phyloP scores from a whole-genome alignment of 2,329 filamentous ascomycete genomes.

The Alternaria arbusti region DNA sequence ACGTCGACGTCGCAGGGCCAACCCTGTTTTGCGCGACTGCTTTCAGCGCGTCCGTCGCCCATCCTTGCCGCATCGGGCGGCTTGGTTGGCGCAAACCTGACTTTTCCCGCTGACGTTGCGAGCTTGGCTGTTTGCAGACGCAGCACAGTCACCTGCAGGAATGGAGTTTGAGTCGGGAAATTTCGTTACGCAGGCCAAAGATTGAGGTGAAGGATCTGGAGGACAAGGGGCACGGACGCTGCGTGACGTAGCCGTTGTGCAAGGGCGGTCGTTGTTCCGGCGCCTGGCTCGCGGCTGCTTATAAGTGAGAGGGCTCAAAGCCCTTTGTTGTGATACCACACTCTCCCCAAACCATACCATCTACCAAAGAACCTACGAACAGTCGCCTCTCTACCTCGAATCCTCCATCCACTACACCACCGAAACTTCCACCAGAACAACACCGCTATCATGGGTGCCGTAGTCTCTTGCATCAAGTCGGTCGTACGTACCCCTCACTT shows the following conservation, averaged over 20 bases:
- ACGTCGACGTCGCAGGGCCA: conserved; percentile 4
- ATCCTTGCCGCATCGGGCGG: conserved; percentile 19
- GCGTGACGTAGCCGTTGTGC: conserved; percentile 12
- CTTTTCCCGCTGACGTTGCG: conserved; percentile 5
- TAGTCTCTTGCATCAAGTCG: conserved; percentile 68
- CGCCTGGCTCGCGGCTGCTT: conserved; percentile 1
- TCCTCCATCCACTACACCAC: not conserved
- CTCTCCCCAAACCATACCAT: not conserved
- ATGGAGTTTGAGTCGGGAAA: not conserved
- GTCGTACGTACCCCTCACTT: conserved; percentile 62
- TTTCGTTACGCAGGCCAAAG: not conserved
- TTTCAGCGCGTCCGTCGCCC: conserved; percentile 13
- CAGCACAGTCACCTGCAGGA: conserved; percentile 7
- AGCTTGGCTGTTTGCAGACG: conserved; percentile 5
- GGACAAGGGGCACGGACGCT: conserved; percentile 12
- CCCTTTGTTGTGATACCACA: conserved; percentile 54
- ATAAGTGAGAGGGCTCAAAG: conserved; percentile 55
- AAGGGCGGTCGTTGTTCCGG: not conserved
- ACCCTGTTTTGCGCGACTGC: conserved; percentile 10
- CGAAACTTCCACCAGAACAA: conserved; percentile 12
- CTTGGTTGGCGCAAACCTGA: conserved; percentile 9
- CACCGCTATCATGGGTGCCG: conserved; percentile 73
- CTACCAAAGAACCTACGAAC: not conserved
- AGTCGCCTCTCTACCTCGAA: not conserved
- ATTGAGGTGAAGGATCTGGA: not conserved